phyloP scores from a whole-genome alignment of 768 basidiomycete species.

The Termitomyces sp. region DNA sequence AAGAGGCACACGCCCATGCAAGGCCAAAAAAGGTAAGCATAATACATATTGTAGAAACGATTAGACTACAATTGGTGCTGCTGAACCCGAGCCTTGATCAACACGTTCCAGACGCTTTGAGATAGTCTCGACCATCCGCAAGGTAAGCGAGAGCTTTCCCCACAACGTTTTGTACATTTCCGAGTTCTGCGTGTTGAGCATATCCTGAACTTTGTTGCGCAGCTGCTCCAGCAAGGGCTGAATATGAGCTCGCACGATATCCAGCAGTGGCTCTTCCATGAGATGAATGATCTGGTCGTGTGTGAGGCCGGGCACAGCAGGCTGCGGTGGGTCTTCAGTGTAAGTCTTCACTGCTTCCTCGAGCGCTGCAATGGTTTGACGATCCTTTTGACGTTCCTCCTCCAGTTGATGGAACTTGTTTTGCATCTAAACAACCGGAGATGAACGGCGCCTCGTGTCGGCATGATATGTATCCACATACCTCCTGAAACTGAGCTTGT shows the following conservation, averaged over 20 bases:
- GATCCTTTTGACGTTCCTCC: conserved; percentile 11
- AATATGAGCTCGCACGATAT: conserved; percentile 17
- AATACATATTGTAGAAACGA: neutral
- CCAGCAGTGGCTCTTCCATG: conserved; percentile 19
- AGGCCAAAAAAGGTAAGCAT: neutral
- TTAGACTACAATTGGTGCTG: neutral
- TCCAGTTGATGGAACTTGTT: conserved; percentile 13
- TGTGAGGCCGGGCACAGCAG: conserved; percentile 12
- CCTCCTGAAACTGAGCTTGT: conserved; percentile 8
- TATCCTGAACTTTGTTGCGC: conserved; percentile 16
- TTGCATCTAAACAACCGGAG: conserved; percentile 13
- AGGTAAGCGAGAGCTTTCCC: conserved; percentile 15
- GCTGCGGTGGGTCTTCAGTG: conserved; percentile 13
- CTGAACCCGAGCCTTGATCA: neutral
- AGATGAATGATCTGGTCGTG: conserved; percentile 18
- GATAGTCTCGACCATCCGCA: conserved; percentile 14
- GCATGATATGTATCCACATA: neutral
- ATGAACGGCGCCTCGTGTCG: neutral
- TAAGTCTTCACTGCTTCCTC: conserved; percentile 17
- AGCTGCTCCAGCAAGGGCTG: conserved; percentile 18
- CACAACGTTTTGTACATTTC: conserved; percentile 22
- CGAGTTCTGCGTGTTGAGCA: conserved; percentile 15
- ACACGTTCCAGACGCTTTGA: conserved; percentile 9
- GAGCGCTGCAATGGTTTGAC: conserved; percentile 18
- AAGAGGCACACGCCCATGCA: rapidly evolving